A percentile compares a stretch with the other conserved stretches of the same genome.
These are phyloP conservation scores for Neolentinus lepideus DNA, from an alignment of 1,284 basidiomycete genomes.

Conservation along the genomic window DNA sequence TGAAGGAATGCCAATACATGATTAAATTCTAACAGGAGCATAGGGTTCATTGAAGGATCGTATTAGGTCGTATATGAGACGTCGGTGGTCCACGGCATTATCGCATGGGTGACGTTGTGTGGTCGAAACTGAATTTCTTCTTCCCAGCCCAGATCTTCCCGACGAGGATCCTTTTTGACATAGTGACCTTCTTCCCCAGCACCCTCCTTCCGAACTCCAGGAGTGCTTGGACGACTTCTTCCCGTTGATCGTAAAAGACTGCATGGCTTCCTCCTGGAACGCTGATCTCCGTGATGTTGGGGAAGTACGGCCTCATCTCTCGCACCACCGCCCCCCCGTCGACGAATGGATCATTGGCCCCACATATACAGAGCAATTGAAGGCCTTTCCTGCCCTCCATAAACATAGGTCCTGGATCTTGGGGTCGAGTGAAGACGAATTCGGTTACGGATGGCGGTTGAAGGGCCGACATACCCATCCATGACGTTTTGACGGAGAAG, in stretches of 20 bases:
- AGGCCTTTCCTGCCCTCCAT: constrained; percentile 20
- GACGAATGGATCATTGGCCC: constrained; percentile 22
- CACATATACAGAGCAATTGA: constrained; percentile 27
- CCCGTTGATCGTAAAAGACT: not conserved
- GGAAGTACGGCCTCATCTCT: not conserved
- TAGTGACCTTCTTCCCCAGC: not conserved
- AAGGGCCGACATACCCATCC: constrained; percentile 26
- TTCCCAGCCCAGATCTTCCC: not conserved
- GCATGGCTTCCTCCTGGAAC: not conserved
- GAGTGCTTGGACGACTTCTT: not conserved
- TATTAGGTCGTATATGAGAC: not conserved
- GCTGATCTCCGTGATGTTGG: not conserved
- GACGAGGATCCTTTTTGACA: not conserved
- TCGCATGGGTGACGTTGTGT: not conserved
- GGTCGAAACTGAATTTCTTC: not conserved
- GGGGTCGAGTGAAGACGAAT: constrained; percentile 21
- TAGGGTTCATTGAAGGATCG: not conserved
- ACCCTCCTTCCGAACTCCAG: not conserved
- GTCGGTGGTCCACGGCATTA: not conserved
- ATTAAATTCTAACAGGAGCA: not conserved
- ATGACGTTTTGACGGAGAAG: constrained; percentile 21
- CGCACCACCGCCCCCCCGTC: not conserved
- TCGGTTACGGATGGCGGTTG: constrained; percentile 24
- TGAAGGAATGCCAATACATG: not conserved
- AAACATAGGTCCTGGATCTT: constrained; percentile 23